Conservation (phyloP, 768 basidiomycete species). For the Pulveroboletus ravenelii region DNA sequence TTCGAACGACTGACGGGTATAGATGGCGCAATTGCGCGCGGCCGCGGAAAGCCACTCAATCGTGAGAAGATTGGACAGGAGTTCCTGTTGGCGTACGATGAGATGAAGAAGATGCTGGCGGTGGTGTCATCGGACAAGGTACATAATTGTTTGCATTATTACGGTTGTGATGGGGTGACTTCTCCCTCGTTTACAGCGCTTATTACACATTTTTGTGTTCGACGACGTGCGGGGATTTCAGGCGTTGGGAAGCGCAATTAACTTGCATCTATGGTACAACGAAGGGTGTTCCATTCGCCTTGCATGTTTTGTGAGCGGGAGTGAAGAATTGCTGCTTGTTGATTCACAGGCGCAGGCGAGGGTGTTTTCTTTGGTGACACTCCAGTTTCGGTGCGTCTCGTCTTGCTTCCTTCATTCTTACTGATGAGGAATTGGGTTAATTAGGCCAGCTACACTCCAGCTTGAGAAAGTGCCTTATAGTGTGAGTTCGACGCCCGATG, state of each 20-base stretch:
- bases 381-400: slow-evolving; percentile 46
- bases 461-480: slow-evolving; percentile 35
- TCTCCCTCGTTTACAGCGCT: slow-evolving; percentile 23
- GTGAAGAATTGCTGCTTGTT: slow-evolving; percentile 50
- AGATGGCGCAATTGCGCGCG: slow-evolving; percentile 30
- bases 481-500: slow-evolving; percentile 20
- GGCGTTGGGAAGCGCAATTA: slow-evolving; percentile 39
- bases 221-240: slow-evolving; percentile 45
- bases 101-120: slow-evolving; percentile 44
- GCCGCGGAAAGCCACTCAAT: slow-evolving; percentile 33
- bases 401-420: background rate
- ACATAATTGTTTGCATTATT: background rate
- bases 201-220: slow-evolving; percentile 43
- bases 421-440: background rate
- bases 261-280: slow-evolving; percentile 45
- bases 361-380: slow-evolving; percentile 49
- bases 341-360: slow-evolving; percentile 42
- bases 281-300: slow-evolving; percentile 13
- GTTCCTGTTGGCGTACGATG: slow-evolving; percentile 47
- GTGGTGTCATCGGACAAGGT: slow-evolving; percentile 44
- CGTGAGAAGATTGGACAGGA: slow-evolving; percentile 45
- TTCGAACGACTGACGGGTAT: slow-evolving; percentile 34
- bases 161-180: background rate
- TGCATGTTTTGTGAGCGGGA: slow-evolving; percentile 45
- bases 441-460: slow-evolving; percentile 45